Percentiles rank a stretch among this genome's conserved stretches.
Conservation (phyloP, 2,329 filamentous ascomycete genomes). For the Pestalotiopsis sp. region DNA sequence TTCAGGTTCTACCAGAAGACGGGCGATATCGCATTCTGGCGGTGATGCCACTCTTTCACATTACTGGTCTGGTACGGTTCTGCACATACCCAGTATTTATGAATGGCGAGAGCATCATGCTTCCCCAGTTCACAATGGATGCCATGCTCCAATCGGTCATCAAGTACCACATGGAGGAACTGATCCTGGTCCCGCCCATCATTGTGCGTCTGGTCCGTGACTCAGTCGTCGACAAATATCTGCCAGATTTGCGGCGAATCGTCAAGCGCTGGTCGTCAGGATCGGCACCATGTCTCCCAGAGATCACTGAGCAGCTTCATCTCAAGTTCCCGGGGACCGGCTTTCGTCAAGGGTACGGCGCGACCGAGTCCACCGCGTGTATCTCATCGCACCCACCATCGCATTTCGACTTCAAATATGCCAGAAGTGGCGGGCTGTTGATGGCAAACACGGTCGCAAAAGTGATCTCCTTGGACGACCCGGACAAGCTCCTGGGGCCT, state of each 20-base stretch:
- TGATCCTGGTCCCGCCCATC: constrained; percentile 28
- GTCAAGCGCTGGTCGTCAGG: constrained; percentile 60
- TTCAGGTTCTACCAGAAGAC: constrained; percentile 13
- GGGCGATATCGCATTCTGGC: constrained; percentile 13
- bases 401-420: constrained; percentile 59
- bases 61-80: constrained; percentile 21
- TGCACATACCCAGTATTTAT: constrained; percentile 22
- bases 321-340: constrained; percentile 59
- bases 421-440: constrained; percentile 55
- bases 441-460: constrained; percentile 62
- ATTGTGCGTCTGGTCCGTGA: constrained; percentile 26
- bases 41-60: constrained; percentile 24
- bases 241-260: constrained; percentile 13
- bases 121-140: constrained; percentile 26
- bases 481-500: constrained; percentile 27
- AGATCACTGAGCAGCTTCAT: constrained; percentile 58
- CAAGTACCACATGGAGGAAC: constrained; percentile 23
- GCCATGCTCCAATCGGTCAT: constrained; percentile 22
- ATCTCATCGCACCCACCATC: constrained; percentile 62
- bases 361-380: constrained; percentile 66
- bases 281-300: constrained; percentile 57
- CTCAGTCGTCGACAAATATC: constrained; percentile 18
- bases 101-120: constrained; percentile 25
- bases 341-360: constrained; percentile 68
- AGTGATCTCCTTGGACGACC: constrained; percentile 41